A percentile compares a stretch with the other conserved stretches of the same genome.
phyloP scores from a whole-genome alignment of 129 eudicot species.

The Heracleum sosnowskyi region DNA sequence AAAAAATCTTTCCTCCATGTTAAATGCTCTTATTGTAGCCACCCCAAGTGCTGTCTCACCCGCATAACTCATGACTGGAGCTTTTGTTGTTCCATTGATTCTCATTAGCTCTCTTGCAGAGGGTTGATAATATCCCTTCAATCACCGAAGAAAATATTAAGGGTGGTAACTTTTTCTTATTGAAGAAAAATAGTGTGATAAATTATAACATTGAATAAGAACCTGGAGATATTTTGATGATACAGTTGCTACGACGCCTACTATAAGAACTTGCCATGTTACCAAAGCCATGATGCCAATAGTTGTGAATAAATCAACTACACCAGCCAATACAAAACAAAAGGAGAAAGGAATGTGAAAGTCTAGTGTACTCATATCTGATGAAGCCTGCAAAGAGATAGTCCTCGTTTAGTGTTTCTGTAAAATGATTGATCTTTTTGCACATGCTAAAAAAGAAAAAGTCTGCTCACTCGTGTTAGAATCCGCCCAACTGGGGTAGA shows the following conservation, averaged over 20 bases:
- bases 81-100: slow-evolving; percentile 80
- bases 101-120: slow-evolving; percentile 75
- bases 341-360: slow-evolving; percentile 43
- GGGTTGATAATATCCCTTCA: slow-evolving; percentile 57
- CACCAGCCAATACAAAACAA: slow-evolving; percentile 28
- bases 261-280: slow-evolving; percentile 77
- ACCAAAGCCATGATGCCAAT: slow-evolving; percentile 64
- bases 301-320: slow-evolving; percentile 28
- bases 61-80: slow-evolving; percentile 76
- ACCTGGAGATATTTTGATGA: slow-evolving; percentile 55
- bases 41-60: slow-evolving; percentile 79
- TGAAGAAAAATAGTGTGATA: background rate
- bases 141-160: background rate
- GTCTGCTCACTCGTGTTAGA: slow-evolving; percentile 43
- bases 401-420: background rate
- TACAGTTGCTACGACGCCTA: slow-evolving; percentile 41
- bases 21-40: slow-evolving; percentile 66
- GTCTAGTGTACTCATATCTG: slow-evolving; percentile 58
- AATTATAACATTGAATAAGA: background rate
- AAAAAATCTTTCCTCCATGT: slow-evolving; percentile 50
- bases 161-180: background rate
- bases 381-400: slow-evolving; percentile 43
- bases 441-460: background rate
- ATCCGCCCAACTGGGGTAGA: no score
- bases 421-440: background rate